Evolutionary conservation across 805 yeast genomes (phyloP), one percentile per base, ranked within the genome.

Genomic region (Ogataea chonburiensis): DNA sequence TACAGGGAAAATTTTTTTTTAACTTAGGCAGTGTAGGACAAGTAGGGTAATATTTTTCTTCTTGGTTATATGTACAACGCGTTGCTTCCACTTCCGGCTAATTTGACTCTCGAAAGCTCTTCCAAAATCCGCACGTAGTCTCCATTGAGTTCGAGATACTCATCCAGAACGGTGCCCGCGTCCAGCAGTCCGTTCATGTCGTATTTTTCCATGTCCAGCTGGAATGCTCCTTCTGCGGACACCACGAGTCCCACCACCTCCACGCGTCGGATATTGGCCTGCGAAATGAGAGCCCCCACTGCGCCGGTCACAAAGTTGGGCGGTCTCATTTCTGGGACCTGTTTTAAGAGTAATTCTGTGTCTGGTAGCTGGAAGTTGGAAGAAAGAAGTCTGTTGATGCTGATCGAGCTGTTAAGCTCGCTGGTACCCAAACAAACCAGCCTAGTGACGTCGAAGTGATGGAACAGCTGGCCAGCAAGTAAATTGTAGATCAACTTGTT

Each of bases 251-350:
- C 42, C 19, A 50, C 28, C n/a, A 31, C 34, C 4, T 37, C 37
- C 3, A 38, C 36, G 10, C 41, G 27, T 3, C 20, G 26, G 5
- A 41, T 36, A 13, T 40, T 49, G 4, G 57, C 38, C 16, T 54
- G 61, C 2, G 76, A 57, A 1, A 59, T 41, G 7, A 71, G 24
- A 0, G 75, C 55, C 0, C 69, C 77, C 1, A 61, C 43, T 7
- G 64, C 56, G 0, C 78, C 79, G 1, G 77, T 68, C 23, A 72
- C 49, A 27, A 65, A 64, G 46, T 68, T 71, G 0, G 80, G 80
- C 1, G 80, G 79, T 29, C 50, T 57, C 44, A 73, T 54, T 7
- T 31, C 28, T 2, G 75, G 71, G 12, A 71, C 56, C 10, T 46
- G 44, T 4, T 38, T 19, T 11, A 52, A 25, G 6, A 42, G 28